Evolutionary conservation across 139 green algal genomes (phyloP).

Genomic region (Tetraselmis striata): DNA sequence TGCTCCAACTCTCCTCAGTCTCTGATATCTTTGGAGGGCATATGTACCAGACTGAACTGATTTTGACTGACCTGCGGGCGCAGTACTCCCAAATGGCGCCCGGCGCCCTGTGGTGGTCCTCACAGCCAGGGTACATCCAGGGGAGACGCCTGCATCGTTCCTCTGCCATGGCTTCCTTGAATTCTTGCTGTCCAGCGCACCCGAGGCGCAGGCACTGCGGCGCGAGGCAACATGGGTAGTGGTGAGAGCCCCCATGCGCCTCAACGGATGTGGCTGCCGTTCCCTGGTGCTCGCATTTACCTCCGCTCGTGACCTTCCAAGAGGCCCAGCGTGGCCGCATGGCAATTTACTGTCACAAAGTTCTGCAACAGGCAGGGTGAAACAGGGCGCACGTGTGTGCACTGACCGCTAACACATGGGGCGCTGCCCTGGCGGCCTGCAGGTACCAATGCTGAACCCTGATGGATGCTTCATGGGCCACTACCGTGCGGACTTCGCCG

Average conservation of each 20-base stretch:
- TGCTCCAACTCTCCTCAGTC: too few species aligned
- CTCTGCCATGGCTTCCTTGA: constrained; percentile 34
- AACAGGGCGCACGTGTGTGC: too few species aligned
- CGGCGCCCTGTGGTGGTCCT: constrained; percentile 40
- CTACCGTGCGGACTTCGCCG: constrained; percentile 24
- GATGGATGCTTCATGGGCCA: constrained; percentile 33
- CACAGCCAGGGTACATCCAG: constrained; percentile 55
- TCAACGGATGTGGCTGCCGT: too few species aligned
- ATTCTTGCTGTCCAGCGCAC: constrained; percentile 7
- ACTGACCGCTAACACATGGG: too few species aligned
- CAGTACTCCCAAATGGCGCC: neutral
- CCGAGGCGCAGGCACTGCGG: constrained; percentile 13
- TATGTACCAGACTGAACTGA: neutral
- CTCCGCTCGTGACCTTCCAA: too few species aligned
- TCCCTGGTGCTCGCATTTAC: too few species aligned
- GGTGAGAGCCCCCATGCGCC: neutral
- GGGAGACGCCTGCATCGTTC: constrained; percentile 54
- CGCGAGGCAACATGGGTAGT: constrained; percentile 16
- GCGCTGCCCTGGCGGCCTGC: neutral
- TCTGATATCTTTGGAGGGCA: too few species aligned
- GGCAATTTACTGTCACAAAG: too few species aligned
- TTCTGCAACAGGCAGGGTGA: too few species aligned
- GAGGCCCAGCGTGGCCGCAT: too few species aligned
- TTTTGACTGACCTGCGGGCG: too few species aligned
- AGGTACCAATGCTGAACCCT: constrained; percentile 36